These are phyloP conservation scores for Talaromyces sp. DNA, from an alignment of 2,329 filamentous ascomycete genomes.

Conservation along the genomic window DNA sequence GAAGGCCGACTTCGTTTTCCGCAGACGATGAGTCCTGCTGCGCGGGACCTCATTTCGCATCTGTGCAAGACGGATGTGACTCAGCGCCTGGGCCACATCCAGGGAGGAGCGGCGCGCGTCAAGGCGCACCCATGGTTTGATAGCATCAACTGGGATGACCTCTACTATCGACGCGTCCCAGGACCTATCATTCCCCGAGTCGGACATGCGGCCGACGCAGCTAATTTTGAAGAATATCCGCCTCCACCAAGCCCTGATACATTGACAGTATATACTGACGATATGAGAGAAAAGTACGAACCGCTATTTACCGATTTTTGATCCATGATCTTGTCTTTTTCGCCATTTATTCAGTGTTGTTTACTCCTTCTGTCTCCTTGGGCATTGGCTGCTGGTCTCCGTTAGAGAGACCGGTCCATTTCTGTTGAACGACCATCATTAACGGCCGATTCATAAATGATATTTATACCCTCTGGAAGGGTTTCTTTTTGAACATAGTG, in stretches of 20 bases:
- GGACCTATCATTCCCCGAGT: constrained; percentile 61
- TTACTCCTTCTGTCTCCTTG: not conserved
- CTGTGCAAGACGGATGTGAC: constrained; percentile 61
- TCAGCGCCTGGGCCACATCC: constrained; percentile 59
- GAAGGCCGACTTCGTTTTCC: constrained; percentile 60
- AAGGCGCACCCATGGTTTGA: constrained; percentile 60
- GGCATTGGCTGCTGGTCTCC: not conserved
- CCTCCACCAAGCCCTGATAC: constrained; percentile 47
- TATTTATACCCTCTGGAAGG: not conserved
- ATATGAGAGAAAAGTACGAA: constrained; percentile 57
- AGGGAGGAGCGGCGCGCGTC: constrained; percentile 54
- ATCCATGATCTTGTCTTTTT: constrained; percentile 13
- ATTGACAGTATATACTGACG: constrained; percentile 53
- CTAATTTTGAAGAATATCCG: constrained; percentile 64
- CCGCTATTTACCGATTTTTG: constrained; percentile 58
- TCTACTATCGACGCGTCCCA: constrained; percentile 55
- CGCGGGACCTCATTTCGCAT: constrained; percentile 56
- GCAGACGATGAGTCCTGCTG: constrained; percentile 52
- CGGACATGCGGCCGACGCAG: constrained; percentile 54
- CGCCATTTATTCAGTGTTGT: not conserved
- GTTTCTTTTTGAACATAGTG: not conserved
- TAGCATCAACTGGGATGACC: constrained; percentile 57
- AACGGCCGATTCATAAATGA: not conserved
- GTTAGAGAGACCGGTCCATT: not conserved
- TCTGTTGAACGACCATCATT: not conserved